Evolutionary conservation across 2,329 filamentous ascomycete species (phyloP).

Genomic region (Colletotrichum liriopes): DNA sequence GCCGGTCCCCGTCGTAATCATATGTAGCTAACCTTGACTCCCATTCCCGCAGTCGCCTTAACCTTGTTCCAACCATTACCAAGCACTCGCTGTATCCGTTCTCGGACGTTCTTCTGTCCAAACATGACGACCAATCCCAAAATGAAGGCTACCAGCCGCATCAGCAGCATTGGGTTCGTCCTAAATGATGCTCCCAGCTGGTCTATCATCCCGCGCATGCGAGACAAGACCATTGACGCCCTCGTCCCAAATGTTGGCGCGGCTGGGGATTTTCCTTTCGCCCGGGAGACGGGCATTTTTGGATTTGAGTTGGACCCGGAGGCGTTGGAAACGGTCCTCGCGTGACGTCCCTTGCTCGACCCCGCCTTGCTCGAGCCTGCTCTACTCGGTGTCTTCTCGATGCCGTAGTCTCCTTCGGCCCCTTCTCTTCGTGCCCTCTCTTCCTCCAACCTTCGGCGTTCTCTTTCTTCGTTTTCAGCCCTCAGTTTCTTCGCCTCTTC

Average conservation of each 20-base stretch:
- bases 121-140: constrained; percentile 84
- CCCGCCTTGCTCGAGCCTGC: constrained; percentile 55
- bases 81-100: constrained; percentile 79
- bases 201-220: constrained; percentile 67
- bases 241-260: constrained; percentile 61
- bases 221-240: constrained; percentile 68
- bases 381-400: constrained; percentile 68
- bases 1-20: constrained; percentile 58
- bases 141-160: constrained; percentile 82
- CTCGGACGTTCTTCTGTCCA: constrained; percentile 80
- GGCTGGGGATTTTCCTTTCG: constrained; percentile 52
- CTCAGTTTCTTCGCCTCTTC: constrained; percentile 71
- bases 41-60: constrained; percentile 91
- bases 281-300: constrained; percentile 49
- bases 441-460: constrained; percentile 68
- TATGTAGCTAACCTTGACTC: constrained; percentile 97
- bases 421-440: constrained; percentile 64
- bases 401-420: constrained; percentile 79
- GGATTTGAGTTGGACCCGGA: constrained; percentile 47
- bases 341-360: constrained; percentile 53
- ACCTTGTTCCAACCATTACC: constrained; percentile 85
- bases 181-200: constrained; percentile 66
- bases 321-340: constrained; percentile 52
- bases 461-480: constrained; percentile 72
- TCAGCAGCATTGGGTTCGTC: constrained; percentile 70